phyloP scores from a whole-genome alignment of 306 rosid species.

The Coriaria nepalensis region DNA sequence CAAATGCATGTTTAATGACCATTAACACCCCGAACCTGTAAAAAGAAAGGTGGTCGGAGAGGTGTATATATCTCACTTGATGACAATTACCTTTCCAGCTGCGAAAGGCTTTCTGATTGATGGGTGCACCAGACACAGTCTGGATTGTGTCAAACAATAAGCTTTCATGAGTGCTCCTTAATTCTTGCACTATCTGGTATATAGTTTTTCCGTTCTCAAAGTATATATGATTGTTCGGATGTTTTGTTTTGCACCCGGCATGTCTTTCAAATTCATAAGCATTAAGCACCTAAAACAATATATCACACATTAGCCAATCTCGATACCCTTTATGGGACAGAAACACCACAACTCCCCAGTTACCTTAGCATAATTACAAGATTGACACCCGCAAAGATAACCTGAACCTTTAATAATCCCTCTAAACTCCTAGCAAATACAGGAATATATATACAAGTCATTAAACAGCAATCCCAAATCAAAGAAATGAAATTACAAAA shows the following conservation, averaged over 20 bases:
- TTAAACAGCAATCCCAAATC: slow-evolving; percentile 4
- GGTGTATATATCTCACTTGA: neutral
- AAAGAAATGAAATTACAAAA: slow-evolving; percentile 13
- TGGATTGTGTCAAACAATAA: slow-evolving; percentile 63
- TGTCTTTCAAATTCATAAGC: slow-evolving; percentile 79
- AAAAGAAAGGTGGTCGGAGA: no score
- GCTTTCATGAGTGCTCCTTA: slow-evolving; percentile 67
- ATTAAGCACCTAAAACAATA: slow-evolving; percentile 30
- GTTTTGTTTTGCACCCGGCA: slow-evolving; percentile 76
- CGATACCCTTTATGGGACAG: slow-evolving; percentile 3
- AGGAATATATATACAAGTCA: slow-evolving; percentile 15
- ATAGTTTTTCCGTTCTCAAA: slow-evolving; percentile 79
- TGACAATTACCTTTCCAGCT: slow-evolving; percentile 53
- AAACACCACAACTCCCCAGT: neutral
- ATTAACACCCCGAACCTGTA: no score
- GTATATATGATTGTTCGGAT: slow-evolving; percentile 79
- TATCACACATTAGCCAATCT: slow-evolving; percentile 7
- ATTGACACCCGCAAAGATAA: slow-evolving; percentile 77
- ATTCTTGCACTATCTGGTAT: slow-evolving; percentile 73
- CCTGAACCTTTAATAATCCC: slow-evolving; percentile 76
- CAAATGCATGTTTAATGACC: no score
- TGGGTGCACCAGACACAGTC: slow-evolving; percentile 69
- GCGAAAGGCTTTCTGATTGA: slow-evolving; percentile 70
- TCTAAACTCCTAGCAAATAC: slow-evolving; percentile 51
- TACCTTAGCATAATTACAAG: slow-evolving; percentile 56